Conservation (phyloP, 306 rosid species). For the Carpinus viminea region DNA sequence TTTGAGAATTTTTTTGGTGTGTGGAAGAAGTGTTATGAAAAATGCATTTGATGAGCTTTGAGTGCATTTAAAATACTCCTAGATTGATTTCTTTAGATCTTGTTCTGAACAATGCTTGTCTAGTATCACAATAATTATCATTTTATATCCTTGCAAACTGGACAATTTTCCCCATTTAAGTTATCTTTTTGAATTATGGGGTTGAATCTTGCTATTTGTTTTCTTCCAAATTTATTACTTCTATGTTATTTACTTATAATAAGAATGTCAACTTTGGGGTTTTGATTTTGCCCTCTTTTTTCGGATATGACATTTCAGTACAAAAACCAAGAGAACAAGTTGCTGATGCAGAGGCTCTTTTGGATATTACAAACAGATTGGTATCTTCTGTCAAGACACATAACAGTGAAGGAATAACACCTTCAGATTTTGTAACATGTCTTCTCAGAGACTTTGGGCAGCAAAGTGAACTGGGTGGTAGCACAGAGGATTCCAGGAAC, state of each 20-base stretch:
- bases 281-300: neutral
- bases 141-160: neutral
- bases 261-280: neutral
- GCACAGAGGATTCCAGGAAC: neutral
- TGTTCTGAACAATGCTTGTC: neutral
- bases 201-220: neutral
- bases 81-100: neutral
- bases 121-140: neutral
- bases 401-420: neutral
- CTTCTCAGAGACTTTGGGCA: neutral
- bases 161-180: neutral
- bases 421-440: neutral
- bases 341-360: conserved; percentile 1
- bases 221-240: neutral
- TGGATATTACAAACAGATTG: neutral
- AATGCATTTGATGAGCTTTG: neutral
- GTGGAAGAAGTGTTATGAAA: neutral
- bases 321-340: conserved; percentile 5
- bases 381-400: neutral
- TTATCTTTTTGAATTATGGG: neutral
- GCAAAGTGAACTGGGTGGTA: neutral
- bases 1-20: neutral
- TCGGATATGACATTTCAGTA: neutral
- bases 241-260: neutral
- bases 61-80: neutral